phyloP scores from a whole-genome alignment of 2,329 filamentous ascomycete species.

The Arthrobotrys iridis region DNA sequence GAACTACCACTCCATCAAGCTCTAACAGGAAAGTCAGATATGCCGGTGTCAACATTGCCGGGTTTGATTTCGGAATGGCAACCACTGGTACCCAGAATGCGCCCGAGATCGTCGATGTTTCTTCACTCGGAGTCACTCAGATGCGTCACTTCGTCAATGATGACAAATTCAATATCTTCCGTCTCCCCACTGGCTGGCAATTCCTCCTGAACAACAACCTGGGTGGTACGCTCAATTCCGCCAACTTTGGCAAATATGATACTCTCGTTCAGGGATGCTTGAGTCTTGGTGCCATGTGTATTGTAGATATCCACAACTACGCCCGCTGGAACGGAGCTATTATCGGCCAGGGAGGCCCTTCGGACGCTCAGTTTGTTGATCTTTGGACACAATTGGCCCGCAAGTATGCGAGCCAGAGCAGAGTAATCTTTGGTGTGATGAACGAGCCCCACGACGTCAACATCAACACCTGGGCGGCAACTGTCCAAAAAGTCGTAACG shows the following conservation, averaged over 20 bases:
- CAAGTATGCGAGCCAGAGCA: slow-evolving; percentile 68
- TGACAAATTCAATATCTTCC: slow-evolving; percentile 68
- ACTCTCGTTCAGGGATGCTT: slow-evolving; percentile 69
- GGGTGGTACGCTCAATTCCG: slow-evolving; percentile 65
- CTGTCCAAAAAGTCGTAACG: slow-evolving; percentile 71
- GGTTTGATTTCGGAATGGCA: slow-evolving; percentile 65
- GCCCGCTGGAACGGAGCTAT: slow-evolving; percentile 71
- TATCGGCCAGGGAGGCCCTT: slow-evolving; percentile 73
- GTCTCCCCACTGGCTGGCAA: slow-evolving; percentile 71
- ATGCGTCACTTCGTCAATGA: slow-evolving; percentile 69
- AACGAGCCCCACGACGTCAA: slow-evolving; percentile 74
- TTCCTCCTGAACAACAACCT: slow-evolving; percentile 68
- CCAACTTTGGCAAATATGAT: slow-evolving; percentile 67
- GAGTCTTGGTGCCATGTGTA: slow-evolving; percentile 68
- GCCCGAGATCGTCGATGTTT: slow-evolving; percentile 57
- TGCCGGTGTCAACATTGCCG: slow-evolving; percentile 63
- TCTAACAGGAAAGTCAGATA: slow-evolving; percentile 12
- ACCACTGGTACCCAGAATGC: slow-evolving; percentile 59
- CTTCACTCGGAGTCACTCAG: slow-evolving; percentile 64
- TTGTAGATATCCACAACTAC: slow-evolving; percentile 67
- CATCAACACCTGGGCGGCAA: slow-evolving; percentile 69
- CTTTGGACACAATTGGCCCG: slow-evolving; percentile 70
- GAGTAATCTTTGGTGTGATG: slow-evolving; percentile 73
- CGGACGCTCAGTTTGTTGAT: slow-evolving; percentile 68
- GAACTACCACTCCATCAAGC: slow-evolving; percentile 12